phyloP scores from a whole-genome alignment of 2,329 filamentous ascomycete species.

The Aspergillus brasiliensis region DNA sequence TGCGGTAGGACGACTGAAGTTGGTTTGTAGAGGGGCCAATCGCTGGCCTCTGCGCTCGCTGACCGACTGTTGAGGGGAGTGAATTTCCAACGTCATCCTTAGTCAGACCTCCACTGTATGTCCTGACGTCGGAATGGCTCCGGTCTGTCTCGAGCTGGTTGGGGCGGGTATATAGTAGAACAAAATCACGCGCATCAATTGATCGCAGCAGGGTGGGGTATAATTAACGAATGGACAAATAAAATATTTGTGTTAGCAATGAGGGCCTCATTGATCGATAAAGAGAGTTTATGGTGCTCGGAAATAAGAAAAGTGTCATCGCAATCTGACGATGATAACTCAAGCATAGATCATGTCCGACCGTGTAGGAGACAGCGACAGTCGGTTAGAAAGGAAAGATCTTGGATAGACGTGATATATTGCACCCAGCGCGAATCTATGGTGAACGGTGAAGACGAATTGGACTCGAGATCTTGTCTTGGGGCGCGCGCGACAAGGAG shows the following conservation, averaged over 20 bases:
- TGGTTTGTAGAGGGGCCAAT: slow-evolving; percentile 41
- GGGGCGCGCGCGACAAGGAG: background rate
- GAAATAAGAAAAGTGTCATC: background rate
- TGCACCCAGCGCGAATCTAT: background rate
- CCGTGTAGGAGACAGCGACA: background rate
- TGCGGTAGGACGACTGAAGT: slow-evolving; percentile 35
- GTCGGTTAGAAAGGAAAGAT: background rate
- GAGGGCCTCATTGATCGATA: background rate
- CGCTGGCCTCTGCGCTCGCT: slow-evolving; percentile 41
- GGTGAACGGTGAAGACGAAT: background rate
- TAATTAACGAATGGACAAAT: background rate
- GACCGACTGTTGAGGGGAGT: slow-evolving; percentile 29
- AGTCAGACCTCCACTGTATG: background rate
- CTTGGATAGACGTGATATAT: background rate
- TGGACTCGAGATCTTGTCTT: background rate
- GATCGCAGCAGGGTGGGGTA: background rate
- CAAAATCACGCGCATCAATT: background rate
- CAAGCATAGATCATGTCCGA: slow-evolving; percentile 3
- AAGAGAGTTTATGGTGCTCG: background rate
- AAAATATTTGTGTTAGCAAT: background rate
- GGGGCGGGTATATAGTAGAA: background rate
- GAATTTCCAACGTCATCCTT: slow-evolving; percentile 23
- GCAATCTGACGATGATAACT: background rate
- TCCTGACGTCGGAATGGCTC: background rate
- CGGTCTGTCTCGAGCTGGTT: background rate